Percentiles rank a stretch among this genome's conserved stretches.
These are phyloP conservation scores for Penicillium sp. DNA, from an alignment of 2,329 filamentous ascomycete species.

Conservation along the genomic window DNA sequence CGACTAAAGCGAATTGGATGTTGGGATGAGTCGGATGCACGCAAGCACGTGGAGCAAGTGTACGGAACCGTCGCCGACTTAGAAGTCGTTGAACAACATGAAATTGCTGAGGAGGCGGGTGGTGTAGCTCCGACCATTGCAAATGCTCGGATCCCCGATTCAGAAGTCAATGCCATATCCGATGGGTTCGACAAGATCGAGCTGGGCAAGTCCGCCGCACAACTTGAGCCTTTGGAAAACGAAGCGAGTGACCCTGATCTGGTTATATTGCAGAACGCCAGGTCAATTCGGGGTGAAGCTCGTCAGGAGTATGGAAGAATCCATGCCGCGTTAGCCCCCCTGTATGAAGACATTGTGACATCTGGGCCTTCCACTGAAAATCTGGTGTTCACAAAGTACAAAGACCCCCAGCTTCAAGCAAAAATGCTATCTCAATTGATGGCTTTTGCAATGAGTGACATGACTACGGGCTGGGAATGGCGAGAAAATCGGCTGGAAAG, in stretches of 20 bases:
- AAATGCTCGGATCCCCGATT: slow-evolving; percentile 16
- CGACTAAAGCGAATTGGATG: slow-evolving; percentile 81
- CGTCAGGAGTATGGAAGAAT: slow-evolving; percentile 88
- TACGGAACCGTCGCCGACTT: slow-evolving; percentile 35
- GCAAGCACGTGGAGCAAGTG: slow-evolving; percentile 74
- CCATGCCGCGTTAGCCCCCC: slow-evolving; percentile 83
- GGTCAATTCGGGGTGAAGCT: slow-evolving; percentile 80
- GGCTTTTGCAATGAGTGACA: slow-evolving; percentile 78
- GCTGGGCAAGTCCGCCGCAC: slow-evolving; percentile 45
- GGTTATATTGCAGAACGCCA: slow-evolving; percentile 67
- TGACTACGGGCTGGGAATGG: slow-evolving; percentile 69
- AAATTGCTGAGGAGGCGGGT: slow-evolving; percentile 18
- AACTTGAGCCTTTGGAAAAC: slow-evolving; percentile 27
- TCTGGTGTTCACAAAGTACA: slow-evolving; percentile 80
- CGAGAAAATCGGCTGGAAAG: slow-evolving; percentile 70
- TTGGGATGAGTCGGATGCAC: slow-evolving; percentile 88
- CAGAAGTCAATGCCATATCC: slow-evolving; percentile 40
- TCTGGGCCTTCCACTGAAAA: slow-evolving; percentile 73
- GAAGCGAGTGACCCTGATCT: slow-evolving; percentile 66
- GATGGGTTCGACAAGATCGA: slow-evolving; percentile 82
- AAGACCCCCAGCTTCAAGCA: slow-evolving; percentile 86
- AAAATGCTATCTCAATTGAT: slow-evolving; percentile 81
- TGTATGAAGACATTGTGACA: slow-evolving; percentile 78
- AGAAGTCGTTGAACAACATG: slow-evolving; percentile 29
- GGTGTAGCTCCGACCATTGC: slow-evolving; percentile 15